Base-by-base conservation (phyloP, 768 basidiomycete species). In the Saitozyma sp. region DNA sequence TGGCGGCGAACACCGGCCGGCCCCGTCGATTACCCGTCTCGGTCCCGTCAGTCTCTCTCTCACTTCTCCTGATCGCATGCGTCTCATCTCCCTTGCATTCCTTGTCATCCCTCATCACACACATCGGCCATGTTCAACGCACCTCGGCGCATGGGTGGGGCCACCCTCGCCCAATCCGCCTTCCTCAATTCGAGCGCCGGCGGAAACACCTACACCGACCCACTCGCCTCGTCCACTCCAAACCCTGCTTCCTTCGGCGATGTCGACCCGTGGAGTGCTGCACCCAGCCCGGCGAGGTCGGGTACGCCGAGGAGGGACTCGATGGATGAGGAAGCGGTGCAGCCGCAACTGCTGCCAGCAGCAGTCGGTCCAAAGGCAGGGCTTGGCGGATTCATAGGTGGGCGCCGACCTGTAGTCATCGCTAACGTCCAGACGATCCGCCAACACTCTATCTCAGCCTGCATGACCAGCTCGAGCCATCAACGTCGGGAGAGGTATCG, bases 361-460 rank as follows among this genome's bases (percentile, higher is more conserved):
- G 45, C 6, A 58, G 14, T 10, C 11, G 20, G 6, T 17, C n/a
- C 37, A 1, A 38, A 58, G 38, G 52, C n/a, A 50, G 45, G n/a
- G 65, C 29, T 29, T 29, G 29, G 29, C 29, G 29, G 29, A 29
- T 20, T 46, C 3, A 46, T 46, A 11, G 45, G 45, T 46, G n/a
- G n/a, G 45, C 45, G 45, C 29, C 29, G 2, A 29, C 29, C 29
- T 5, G 29, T 5, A 29, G 29, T 5, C 29, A 29, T 29, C 29
- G 29, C 29, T 29, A 46, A 13, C 86, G 61, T 88, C 13, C 89
- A 78, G 90, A 90, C 49, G 87, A 86, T 20, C 87, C 92, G 11
- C 92, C 92, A 29, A 79, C 86, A 16, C 83, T 88, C 54, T 96
- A 96, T 80, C 84, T 85, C 63, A 83, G 83, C 51, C 86, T 92